Percentiles rank a stretch among this genome's conserved stretches.
These are phyloP conservation scores for Dictyostelium brefeldianum DNA, from an alignment of 78 protist genomes.

Conservation along the genomic window DNA sequence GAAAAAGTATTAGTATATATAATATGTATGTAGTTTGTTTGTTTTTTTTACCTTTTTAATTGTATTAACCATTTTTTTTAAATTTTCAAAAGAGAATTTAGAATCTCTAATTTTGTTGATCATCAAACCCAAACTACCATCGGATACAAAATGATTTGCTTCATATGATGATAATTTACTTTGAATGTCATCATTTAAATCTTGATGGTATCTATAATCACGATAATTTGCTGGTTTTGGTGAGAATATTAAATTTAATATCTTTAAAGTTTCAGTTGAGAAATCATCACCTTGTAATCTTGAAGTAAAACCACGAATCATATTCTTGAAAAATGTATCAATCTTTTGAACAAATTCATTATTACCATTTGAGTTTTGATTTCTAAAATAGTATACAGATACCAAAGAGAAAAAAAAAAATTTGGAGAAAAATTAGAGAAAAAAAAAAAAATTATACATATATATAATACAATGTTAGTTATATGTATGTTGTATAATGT, in stretches of 20 bases:
- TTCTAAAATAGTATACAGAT: background rate
- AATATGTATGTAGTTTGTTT: background rate
- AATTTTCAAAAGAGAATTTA: slow-evolving; percentile 47
- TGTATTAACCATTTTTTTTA: slow-evolving; percentile 36
- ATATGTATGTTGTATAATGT: background rate
- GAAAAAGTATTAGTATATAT: background rate
- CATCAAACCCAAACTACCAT: background rate
- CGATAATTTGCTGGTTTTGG: slow-evolving; percentile 17
- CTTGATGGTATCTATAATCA: slow-evolving; percentile 15
- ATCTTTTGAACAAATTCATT: background rate
- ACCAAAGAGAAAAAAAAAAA: background rate
- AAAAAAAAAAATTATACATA: background rate
- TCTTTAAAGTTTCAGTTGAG: background rate
- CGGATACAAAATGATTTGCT: background rate
- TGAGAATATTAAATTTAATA: slow-evolving; percentile 11
- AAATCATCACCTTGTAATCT: background rate
- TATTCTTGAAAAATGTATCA: background rate
- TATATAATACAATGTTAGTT: too few relatives aligned
- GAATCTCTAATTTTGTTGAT: slow-evolving; percentile 5
- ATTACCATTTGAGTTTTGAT: background rate
- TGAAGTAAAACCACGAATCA: background rate
- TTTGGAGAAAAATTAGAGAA: background rate
- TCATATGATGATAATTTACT: background rate
- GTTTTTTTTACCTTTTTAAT: slow-evolving; percentile 47
- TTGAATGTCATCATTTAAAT: background rate